Base-by-base conservation (phyloP, 768 basidiomycete species). In the Boletus reticuloceps region DNA sequence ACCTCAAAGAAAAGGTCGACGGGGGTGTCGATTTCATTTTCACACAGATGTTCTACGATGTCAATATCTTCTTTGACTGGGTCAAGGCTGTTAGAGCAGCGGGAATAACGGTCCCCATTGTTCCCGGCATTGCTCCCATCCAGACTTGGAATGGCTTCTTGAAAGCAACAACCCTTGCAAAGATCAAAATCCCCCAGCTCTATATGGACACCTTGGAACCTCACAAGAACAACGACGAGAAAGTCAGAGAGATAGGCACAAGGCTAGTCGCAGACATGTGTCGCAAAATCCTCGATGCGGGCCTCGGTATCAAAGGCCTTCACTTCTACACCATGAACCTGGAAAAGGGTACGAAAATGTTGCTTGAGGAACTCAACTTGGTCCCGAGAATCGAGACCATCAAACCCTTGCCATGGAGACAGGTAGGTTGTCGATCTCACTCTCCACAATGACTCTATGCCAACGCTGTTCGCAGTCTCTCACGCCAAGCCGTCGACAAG, bases 301-400 rank as follows among this genome's bases (percentile, higher is more conserved):
- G 84, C 55, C 75, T 94, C 44, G 94, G 88, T 14, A 90, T 99
- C 61, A 83, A 83, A 43, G 96, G 95, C 6, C 74, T 98, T 52
- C 94, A 97, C 70, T 94, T 96, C 72, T 96, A 98, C 72, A 98
- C 96, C 54, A 91, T 98, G 91, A 98, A 98, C 70, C 76, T 98
- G 49, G 94, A 96, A 72, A 94, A 86, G 69, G 97, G 91, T 13
- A 94, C 95, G 9, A 89, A 90, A 70, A 92, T 98, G 92, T 77
- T 99, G 32, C 78, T 99, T 31, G 86, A 98, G 70, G 94, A 98
- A 71, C 76, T 98, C 49, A 86, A 88, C 62, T 80, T 98, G 49
- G 90, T 94, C 42, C 89, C 94, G 5, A 80, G 89, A 44, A 79
- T 93, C 27, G 94, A 98, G 73, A 89, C 90, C 17, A 82, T 98